Base-by-base conservation (phyloP, 805 yeast genomes). In the Saccharomycopsis microspora region DNA sequence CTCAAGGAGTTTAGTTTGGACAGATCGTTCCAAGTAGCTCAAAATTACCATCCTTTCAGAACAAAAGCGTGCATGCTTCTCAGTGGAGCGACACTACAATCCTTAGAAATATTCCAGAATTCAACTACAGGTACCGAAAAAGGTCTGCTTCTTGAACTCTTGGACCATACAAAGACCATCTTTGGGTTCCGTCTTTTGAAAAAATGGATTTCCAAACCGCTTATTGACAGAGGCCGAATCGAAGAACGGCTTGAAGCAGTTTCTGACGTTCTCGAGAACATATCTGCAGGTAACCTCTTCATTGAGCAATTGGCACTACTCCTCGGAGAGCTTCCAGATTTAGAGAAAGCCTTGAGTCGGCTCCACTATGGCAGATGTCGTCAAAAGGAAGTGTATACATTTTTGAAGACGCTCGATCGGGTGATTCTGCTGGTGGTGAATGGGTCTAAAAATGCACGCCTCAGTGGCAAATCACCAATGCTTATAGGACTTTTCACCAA, bases 121-220 rank as follows among this genome's bases (percentile, higher is more conserved):
- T 64, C 71, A 3, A 78, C 93, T 0, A 78, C 78, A 52, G 60
- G 65, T 8, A 64, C 70, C 4, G 67, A 67, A 5, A 64, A 69
- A 33, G 97, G 97, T 0, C 78, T 96, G 0, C 64, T 90, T 9
- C 60, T 85, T 10, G 85, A 94, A 88, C 66, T 86, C 2, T 56
- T 93, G 51, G 84, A 90, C 59, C 88, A 83, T 54, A 85, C 97
- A 0, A 65, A 76, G 34, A 85, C 97, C 0, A 69, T 72, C 32
- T 82, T 82, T 61, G 98, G 98, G 0, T 72, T 69, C 41, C 64
- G 96, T 46, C 56, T 76, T 50, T 60, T 93, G 9, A 68, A 71
- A 32, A 66, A 73, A 37, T 93, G 98, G 98, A 64, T 89, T 0
- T 69, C 78, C 1, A 68, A 72, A 51, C 98, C 98, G 1, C 67